Percentiles rank a stretch among this genome's conserved stretches.
phyloP scores from a whole-genome alignment of 768 basidiomycete genomes.

The Boletus coccyginus region DNA sequence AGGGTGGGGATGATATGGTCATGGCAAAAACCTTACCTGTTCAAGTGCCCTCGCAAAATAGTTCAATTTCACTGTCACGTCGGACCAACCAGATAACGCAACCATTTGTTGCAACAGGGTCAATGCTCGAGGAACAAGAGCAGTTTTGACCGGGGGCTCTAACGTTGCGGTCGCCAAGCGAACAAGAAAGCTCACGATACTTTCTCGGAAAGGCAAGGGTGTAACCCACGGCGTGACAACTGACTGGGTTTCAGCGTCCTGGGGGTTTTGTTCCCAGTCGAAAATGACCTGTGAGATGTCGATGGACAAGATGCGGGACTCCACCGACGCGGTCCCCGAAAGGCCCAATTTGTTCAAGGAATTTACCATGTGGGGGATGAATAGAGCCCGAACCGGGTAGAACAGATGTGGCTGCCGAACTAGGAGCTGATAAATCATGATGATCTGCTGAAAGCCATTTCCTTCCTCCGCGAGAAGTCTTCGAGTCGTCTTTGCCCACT shows the following conservation, averaged over 20 bases:
- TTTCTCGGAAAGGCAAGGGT: slow-evolving; percentile 79
- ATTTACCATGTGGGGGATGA: slow-evolving; percentile 91
- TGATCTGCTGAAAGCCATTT: slow-evolving; percentile 61
- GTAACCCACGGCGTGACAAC: slow-evolving; percentile 58
- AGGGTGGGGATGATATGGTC: not conserved
- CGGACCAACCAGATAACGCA: slow-evolving; percentile 81
- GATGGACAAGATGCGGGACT: slow-evolving; percentile 83
- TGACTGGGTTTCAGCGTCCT: slow-evolving; percentile 27
- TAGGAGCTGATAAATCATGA: slow-evolving; percentile 87
- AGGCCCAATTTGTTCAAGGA: slow-evolving; percentile 88
- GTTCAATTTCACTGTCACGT: slow-evolving; percentile 87
- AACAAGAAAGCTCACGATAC: slow-evolving; percentile 94
- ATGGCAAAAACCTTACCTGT: slow-evolving; percentile 44
- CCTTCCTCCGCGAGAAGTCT: slow-evolving; percentile 88
- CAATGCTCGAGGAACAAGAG: slow-evolving; percentile 62
- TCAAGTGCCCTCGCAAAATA: slow-evolving; percentile 87
- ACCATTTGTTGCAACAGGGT: slow-evolving; percentile 73
- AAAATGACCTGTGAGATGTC: slow-evolving; percentile 92
- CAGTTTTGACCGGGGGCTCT: slow-evolving; percentile 38
- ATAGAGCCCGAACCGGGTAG: slow-evolving; percentile 88
- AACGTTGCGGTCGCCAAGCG: slow-evolving; percentile 74
- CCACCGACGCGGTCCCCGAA: slow-evolving; percentile 61
- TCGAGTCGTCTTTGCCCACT: slow-evolving; percentile 86
- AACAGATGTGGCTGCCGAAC: slow-evolving; percentile 89
- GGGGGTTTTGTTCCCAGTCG: slow-evolving; percentile 81